phyloP scores from a whole-genome alignment of 2,329 filamentous ascomycete species.

The Tolypocladium sp. region DNA sequence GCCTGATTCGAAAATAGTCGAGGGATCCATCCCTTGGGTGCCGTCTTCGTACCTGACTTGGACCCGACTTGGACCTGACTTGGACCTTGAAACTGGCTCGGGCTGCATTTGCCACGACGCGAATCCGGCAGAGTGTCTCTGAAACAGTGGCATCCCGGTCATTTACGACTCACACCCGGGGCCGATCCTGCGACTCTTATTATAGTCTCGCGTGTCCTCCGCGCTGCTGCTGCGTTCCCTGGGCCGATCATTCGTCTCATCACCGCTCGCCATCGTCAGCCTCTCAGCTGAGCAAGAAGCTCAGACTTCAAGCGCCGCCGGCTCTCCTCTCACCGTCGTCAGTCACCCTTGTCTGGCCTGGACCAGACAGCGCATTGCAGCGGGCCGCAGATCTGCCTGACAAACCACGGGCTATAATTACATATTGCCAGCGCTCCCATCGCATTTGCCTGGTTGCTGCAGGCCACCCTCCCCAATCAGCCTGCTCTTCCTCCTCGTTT shows the following conservation, averaged over 20 bases:
- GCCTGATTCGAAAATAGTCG: not conserved
- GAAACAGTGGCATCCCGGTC: not conserved
- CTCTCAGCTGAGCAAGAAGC: not conserved
- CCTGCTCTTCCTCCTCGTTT: not conserved
- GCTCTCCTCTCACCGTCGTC: not conserved
- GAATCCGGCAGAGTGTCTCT: not conserved
- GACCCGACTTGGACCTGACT: not conserved
- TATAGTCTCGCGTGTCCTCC: not conserved
- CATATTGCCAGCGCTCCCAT: not conserved
- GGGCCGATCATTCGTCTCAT: not conserved
- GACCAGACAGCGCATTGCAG: not conserved
- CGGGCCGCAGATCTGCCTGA: slow-evolving; percentile 1
- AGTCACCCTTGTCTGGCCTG: not conserved
- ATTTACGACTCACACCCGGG: not conserved
- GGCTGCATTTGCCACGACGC: not conserved
- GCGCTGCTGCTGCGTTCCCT: not conserved
- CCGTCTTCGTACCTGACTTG: not conserved
- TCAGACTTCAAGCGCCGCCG: not conserved
- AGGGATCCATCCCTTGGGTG: not conserved
- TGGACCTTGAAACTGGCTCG: not conserved
- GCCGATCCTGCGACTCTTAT: not conserved
- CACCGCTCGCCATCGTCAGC: not conserved
- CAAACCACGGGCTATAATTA: not conserved
- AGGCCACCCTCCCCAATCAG: not conserved
- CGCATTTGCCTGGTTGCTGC: not conserved